Conservation (phyloP, 495 filamentous ascomycete genomes). For the Amphirosellinia nigrospora region DNA sequence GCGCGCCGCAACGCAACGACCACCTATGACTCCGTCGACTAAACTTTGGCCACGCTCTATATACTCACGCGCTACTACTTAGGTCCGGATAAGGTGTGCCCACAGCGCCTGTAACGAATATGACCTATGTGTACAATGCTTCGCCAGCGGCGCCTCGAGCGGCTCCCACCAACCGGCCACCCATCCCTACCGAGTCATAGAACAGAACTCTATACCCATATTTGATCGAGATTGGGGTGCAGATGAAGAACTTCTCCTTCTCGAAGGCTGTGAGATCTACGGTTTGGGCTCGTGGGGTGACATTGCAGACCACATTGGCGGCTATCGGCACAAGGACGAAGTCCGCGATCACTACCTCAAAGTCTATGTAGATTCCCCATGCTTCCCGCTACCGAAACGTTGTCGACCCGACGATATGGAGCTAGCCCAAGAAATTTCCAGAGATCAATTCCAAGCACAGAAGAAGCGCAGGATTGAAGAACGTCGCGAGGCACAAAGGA, state of each 20-base stretch:
- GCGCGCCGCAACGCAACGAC: not conserved
- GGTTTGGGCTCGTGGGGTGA: constrained; percentile 97
- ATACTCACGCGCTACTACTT: constrained; percentile 17
- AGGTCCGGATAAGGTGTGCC: constrained; percentile 96
- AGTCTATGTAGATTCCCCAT: constrained; percentile 80
- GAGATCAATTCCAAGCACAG: constrained; percentile 89
- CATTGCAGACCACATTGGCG: constrained; percentile 97
- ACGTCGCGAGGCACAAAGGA: constrained; percentile 84
- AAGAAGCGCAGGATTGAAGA: constrained; percentile 97
- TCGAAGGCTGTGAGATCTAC: constrained; percentile 98
- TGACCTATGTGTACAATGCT: constrained; percentile 96
- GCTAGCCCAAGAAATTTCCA: constrained; percentile 76
- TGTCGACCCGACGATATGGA: constrained; percentile 80
- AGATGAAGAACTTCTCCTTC: constrained; percentile 88
- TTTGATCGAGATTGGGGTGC: constrained; percentile 96
- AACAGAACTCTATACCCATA: constrained; percentile 97
- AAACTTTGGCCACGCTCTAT: not conserved
- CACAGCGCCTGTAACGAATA: constrained; percentile 85
- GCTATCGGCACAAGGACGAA: constrained; percentile 91
- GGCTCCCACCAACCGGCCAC: constrained; percentile 82
- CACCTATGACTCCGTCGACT: not conserved
- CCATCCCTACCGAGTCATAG: constrained; percentile 91
- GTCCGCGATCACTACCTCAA: constrained; percentile 91
- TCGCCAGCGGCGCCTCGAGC: constrained; percentile 76
- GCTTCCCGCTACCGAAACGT: constrained; percentile 84